Evolutionary conservation across 116 monocot species (phyloP).

Genomic region (Papilionanthe hybrid): DNA sequence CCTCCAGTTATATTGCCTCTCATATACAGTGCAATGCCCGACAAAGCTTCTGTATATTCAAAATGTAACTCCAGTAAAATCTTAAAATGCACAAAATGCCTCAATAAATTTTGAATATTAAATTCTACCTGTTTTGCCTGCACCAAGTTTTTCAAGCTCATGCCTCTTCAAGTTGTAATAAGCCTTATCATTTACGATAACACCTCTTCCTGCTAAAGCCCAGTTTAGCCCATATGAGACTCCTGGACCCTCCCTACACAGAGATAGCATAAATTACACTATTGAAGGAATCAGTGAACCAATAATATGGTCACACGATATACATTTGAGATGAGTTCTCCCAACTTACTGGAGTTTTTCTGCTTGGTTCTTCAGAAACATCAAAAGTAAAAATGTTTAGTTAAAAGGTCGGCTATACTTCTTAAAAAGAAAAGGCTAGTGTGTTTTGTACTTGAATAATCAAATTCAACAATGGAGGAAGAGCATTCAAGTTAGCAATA

Average conservation of each 20-base stretch:
- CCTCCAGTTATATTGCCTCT: conserved; percentile 61
- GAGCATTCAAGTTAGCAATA: not conserved
- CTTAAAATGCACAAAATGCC: not conserved
- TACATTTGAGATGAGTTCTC: not conserved
- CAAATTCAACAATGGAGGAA: not conserved
- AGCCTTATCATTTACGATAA: conserved; percentile 69
- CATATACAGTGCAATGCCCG: conserved; percentile 52
- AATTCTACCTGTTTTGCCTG: conserved; percentile 39
- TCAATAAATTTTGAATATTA: conserved; percentile 1
- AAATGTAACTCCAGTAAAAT: not conserved
- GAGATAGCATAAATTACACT: not conserved
- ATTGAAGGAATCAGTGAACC: not conserved
- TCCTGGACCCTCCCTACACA: conserved; percentile 38
- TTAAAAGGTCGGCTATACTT: not conserved
- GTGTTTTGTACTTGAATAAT: not conserved
- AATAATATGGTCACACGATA: not conserved
- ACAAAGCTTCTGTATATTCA: conserved; percentile 37
- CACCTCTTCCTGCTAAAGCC: conserved; percentile 79
- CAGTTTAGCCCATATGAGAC: conserved; percentile 60
- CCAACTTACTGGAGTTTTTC: not conserved
- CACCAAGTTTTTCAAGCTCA: conserved; percentile 65
- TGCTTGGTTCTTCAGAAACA: not conserved
- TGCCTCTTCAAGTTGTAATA: conserved; percentile 60
- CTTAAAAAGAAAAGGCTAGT: not conserved
- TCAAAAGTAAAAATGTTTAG: not conserved